These are phyloP conservation scores for Aspergillus arachidicola DNA, from an alignment of 2,329 filamentous ascomycete species.

Conservation along the genomic window DNA sequence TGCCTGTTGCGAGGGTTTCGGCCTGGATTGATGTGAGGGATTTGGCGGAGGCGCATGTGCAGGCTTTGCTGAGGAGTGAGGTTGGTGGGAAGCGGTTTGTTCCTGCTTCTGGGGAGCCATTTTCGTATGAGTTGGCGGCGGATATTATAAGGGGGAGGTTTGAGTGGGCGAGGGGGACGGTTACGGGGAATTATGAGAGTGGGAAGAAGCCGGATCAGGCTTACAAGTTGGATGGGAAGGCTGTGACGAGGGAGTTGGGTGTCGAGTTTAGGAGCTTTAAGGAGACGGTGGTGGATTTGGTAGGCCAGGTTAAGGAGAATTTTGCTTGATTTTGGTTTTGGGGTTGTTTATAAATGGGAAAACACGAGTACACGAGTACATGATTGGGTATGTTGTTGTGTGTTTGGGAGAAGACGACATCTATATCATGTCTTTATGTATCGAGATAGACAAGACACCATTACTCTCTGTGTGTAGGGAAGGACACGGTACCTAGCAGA, in stretches of 20 bases:
- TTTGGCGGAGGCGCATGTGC: slow-evolving; percentile 47
- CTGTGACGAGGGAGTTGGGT: slow-evolving; percentile 43
- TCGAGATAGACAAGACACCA: no score
- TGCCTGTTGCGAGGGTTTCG: slow-evolving; percentile 36
- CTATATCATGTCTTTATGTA: no score
- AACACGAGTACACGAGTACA: no score
- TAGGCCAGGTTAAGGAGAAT: slow-evolving; percentile 13
- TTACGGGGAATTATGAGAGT: slow-evolving; percentile 28
- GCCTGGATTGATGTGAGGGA: slow-evolving; percentile 52
- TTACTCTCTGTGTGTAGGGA: no score
- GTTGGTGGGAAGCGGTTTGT: slow-evolving; percentile 39
- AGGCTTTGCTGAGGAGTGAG: slow-evolving; percentile 40
- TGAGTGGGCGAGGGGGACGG: slow-evolving; percentile 13
- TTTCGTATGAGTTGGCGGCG: slow-evolving; percentile 48
- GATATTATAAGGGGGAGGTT: slow-evolving; percentile 14
- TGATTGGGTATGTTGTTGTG: no score
- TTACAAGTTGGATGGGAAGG: slow-evolving; percentile 48
- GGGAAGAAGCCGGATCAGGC: slow-evolving; percentile 34
- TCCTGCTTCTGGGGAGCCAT: slow-evolving; percentile 45
- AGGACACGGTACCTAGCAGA: no score
- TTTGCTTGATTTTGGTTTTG: not conserved
- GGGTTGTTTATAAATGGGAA: not conserved
- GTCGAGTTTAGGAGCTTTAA: slow-evolving; percentile 33
- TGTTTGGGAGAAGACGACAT: no score
- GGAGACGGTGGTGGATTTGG: slow-evolving; percentile 25